Conservation (phyloP, 2,329 filamentous ascomycete species). For the Thelonectria discophora region DNA sequence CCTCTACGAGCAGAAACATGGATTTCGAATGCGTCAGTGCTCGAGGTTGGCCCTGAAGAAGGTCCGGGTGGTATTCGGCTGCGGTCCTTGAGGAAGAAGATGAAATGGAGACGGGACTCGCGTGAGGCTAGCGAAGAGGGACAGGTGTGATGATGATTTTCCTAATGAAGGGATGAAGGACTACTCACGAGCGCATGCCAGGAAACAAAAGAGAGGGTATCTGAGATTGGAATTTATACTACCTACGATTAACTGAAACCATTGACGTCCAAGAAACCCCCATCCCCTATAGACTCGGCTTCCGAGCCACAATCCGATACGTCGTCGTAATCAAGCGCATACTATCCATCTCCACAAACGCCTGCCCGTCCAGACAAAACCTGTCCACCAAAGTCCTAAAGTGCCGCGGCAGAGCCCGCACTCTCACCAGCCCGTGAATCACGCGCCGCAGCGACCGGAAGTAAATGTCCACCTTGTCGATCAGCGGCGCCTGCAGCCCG, state of each 20-base stretch:
- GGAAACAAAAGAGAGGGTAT: too few relatives aligned
- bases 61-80: too few relatives aligned
- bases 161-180: too few relatives aligned
- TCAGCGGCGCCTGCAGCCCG: slow-evolving; percentile 13
- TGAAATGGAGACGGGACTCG: too few relatives aligned
- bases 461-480: slow-evolving; percentile 24
- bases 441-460: slow-evolving; percentile 14
- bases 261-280: neutral
- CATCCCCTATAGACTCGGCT: neutral
- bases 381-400: slow-evolving; percentile 22
- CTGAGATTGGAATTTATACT: too few relatives aligned
- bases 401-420: slow-evolving; percentile 11
- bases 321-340: slow-evolving; percentile 25
- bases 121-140: too few relatives aligned
- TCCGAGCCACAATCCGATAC: slow-evolving; percentile 17
- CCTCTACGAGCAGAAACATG: neutral
- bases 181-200: too few relatives aligned
- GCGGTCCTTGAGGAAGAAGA: too few relatives aligned
- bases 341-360: slow-evolving; percentile 24
- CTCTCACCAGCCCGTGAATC: slow-evolving; percentile 14
- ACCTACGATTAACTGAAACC: too few relatives aligned
- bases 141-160: too few relatives aligned
- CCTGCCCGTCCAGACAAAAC: slow-evolving; percentile 17
- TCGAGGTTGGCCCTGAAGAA: too few relatives aligned
- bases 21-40: neutral